Percentiles rank a stretch among this genome's conserved stretches.
Conservation (phyloP, 345 rosid species). For the Erucastrum elatum region DNA sequence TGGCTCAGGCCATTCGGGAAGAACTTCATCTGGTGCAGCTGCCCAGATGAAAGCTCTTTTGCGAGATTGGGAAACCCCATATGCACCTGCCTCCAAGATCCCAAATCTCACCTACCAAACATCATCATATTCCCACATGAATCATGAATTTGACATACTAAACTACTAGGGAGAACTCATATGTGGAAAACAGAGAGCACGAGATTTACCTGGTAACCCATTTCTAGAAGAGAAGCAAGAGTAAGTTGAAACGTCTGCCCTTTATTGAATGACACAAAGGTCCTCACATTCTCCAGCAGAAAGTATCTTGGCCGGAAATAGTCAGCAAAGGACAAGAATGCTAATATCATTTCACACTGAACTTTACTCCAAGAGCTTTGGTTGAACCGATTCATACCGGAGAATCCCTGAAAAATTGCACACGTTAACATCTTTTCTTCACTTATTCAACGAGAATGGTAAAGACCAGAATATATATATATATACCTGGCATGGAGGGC, state of each 20-base stretch:
- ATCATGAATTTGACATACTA: neutral
- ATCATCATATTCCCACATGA: slow-evolving; percentile 2
- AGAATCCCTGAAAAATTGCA: slow-evolving; percentile 70
- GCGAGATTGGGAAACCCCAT: slow-evolving; percentile 84
- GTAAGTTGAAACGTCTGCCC: slow-evolving; percentile 86
- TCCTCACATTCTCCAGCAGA: slow-evolving; percentile 83
- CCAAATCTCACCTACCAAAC: slow-evolving; percentile 82
- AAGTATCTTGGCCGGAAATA: slow-evolving; percentile 87
- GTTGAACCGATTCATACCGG: slow-evolving; percentile 90
- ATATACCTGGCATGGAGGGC: slow-evolving; percentile 94
- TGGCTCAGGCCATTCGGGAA: slow-evolving; percentile 99
- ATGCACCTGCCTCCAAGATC: slow-evolving; percentile 89
- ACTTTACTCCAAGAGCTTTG: slow-evolving; percentile 89
- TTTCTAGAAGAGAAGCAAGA: slow-evolving; percentile 61
- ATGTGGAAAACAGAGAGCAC: neutral
- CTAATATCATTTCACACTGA: slow-evolving; percentile 67
- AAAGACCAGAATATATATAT: neutral
- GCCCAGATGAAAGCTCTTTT: slow-evolving; percentile 95
- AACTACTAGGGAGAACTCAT: neutral
- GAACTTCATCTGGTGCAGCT: slow-evolving; percentile 76
- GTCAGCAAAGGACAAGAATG: slow-evolving; percentile 73
- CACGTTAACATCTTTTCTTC: neutral
- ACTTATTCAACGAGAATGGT: neutral
- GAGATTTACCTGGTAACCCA: slow-evolving; percentile 54
- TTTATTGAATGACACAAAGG: slow-evolving; percentile 75